These are phyloP conservation scores for Ogataea methanolica DNA, from an alignment of 805 yeast species.

Conservation along the genomic window DNA sequence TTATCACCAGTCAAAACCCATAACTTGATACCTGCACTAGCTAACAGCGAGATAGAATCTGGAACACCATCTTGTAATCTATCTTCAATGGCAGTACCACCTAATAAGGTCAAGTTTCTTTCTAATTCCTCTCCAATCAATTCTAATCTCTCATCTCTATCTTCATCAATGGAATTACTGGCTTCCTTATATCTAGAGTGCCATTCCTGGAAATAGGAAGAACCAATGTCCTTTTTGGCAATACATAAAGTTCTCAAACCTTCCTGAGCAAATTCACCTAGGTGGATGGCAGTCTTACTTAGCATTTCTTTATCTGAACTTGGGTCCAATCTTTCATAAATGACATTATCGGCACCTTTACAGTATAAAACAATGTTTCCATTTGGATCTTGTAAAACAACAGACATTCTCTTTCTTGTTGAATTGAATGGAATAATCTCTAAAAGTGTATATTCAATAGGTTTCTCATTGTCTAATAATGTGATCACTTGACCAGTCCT, in stretches of 20 bases:
- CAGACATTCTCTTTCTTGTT: slow-evolving; percentile 75
- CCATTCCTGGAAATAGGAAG: slow-evolving; percentile 50
- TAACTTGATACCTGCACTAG: slow-evolving; percentile 70
- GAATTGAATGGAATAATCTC: slow-evolving; percentile 63
- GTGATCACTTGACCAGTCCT: slow-evolving; percentile 42
- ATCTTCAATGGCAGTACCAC: slow-evolving; percentile 83
- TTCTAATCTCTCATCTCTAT: slow-evolving; percentile 56
- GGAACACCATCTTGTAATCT: slow-evolving; percentile 77
- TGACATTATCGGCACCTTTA: slow-evolving; percentile 78
- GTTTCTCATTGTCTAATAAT: slow-evolving; percentile 41
- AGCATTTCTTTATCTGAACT: slow-evolving; percentile 40
- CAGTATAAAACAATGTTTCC: slow-evolving; percentile 42
- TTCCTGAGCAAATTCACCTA: slow-evolving; percentile 69
- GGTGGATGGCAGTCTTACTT: slow-evolving; percentile 53
- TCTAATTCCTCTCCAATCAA: slow-evolving; percentile 57
- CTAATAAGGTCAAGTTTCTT: slow-evolving; percentile 49
- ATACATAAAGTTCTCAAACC: slow-evolving; percentile 75
- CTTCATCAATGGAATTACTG: slow-evolving; percentile 44
- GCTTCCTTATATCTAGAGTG: slow-evolving; percentile 52
- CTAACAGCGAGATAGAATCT: slow-evolving; percentile 59
- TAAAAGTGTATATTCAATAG: slow-evolving; percentile 43
- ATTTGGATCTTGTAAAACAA: slow-evolving; percentile 46
- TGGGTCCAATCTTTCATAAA: slow-evolving; percentile 41
- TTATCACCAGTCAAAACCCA: slow-evolving; percentile 86
- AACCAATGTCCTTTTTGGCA: slow-evolving; percentile 50